Evolutionary conservation across 2,329 filamentous ascomycete genomes (phyloP), one percentile per base, ranked within the genome.

Genomic region (Sclerotiophoma versabilis): DNA sequence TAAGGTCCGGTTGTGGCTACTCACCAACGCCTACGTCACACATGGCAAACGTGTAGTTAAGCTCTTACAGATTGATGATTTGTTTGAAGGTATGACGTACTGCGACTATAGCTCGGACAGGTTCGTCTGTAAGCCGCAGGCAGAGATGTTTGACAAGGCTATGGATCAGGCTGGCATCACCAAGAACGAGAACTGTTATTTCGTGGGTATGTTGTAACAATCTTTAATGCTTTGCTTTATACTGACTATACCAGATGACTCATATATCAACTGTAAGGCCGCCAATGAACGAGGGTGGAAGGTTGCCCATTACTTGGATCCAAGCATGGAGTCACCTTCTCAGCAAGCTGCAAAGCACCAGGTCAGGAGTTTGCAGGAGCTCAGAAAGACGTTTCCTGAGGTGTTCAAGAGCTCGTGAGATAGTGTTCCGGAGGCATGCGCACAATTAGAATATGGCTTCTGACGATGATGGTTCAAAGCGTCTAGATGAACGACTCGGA

Each of bases 11-110:
- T 80, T 92, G 25, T 99, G 96, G 95, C 85, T 99, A 2, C 89
- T 99, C 68, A 99, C 96, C 2, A 99, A 99, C 70, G 95, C 96
- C 19, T 97, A 99, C 69, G 80, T 96, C 60, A 98, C 83, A 27
- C 95, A 99, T 69, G 95, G 87, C 26, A 87, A 85, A 69, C 80
- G 92, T 34, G 95, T 99, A 0, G 86, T 97, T 11, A 86, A 83
- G 56, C 79, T 99, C 17, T 81, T 99, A 2, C 87, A 84, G 2
- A 81, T 99, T 20, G 92, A 96, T 1, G 91, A 96, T 71, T 78
- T 93, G 22, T 99, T 99, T 70, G 93, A 98, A 59, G 95, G 95
- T 7, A 86, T 98, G 57, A 99, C 95, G 0, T 99, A 87, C 75
- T 99, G 96, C 72, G 91, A 99, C 75, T 99, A 99, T 76, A 83